Percentiles rank a stretch among this genome's conserved stretches.
Conservation (phyloP, 768 basidiomycete species). For the Favolaschia claudopus region DNA sequence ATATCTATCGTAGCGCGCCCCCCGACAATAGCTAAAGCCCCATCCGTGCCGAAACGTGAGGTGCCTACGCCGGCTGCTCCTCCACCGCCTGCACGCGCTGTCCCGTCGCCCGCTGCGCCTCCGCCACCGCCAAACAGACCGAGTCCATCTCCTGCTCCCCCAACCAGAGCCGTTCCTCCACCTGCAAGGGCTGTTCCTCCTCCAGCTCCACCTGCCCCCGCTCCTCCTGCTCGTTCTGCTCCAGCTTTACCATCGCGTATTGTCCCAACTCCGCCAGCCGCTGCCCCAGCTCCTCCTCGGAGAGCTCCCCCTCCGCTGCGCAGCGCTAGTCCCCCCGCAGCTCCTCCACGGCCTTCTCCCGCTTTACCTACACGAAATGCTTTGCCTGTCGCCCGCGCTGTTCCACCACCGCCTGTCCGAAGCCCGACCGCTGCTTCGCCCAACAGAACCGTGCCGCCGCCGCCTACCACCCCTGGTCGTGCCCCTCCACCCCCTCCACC, state of each 20-base stretch:
- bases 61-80: slow-evolving; percentile 45
- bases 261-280: slow-evolving; percentile 44
- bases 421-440: slow-evolving; percentile 31
- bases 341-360: slow-evolving; percentile 50
- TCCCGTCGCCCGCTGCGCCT: slow-evolving; percentile 41
- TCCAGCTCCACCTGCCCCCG: slow-evolving; percentile 45
- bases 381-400: slow-evolving; percentile 33
- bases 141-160: slow-evolving; percentile 40
- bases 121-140: slow-evolving; percentile 40
- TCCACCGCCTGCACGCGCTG: slow-evolving; percentile 40
- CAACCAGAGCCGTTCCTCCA: slow-evolving; percentile 41
- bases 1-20: slow-evolving; percentile 58
- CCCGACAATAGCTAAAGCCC: slow-evolving; percentile 70
- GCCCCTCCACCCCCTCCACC: slow-evolving; percentile 55
- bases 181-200: slow-evolving; percentile 45
- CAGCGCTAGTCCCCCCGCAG: slow-evolving; percentile 40
- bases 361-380: slow-evolving; percentile 48
- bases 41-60: slow-evolving; percentile 59
- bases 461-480: slow-evolving; percentile 44
- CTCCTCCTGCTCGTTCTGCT: slow-evolving; percentile 41
- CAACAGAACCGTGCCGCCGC: slow-evolving; percentile 44
- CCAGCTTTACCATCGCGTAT: slow-evolving; percentile 49
- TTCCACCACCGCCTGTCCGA: slow-evolving; percentile 42
- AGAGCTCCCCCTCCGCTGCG: slow-evolving; percentile 47
- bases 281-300: slow-evolving; percentile 50